phyloP scores from a whole-genome alignment of 495 filamentous ascomycete genomes.

The Neurospora tetraspora region DNA sequence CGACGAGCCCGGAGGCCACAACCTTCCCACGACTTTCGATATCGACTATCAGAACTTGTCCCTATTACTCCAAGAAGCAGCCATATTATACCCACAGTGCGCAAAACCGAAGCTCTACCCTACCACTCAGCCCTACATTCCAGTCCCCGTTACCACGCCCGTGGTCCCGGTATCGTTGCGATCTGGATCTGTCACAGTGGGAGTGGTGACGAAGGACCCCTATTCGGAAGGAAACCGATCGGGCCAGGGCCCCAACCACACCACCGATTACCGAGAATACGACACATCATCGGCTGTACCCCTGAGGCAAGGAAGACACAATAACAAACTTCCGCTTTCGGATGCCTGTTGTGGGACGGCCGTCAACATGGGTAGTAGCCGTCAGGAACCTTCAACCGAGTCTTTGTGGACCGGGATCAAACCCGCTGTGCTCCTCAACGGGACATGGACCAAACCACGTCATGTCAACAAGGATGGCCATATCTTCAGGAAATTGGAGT shows the following conservation, averaged over 20 bases:
- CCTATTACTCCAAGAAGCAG: neutral
- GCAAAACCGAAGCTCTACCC: neutral
- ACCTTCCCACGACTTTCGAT: neutral
- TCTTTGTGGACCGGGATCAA: neutral
- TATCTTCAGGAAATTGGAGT: neutral
- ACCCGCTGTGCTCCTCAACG: neutral
- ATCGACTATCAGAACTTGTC: neutral
- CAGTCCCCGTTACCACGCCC: neutral
- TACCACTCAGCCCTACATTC: neutral
- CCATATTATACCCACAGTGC: neutral
- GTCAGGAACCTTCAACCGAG: neutral
- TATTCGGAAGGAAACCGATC: neutral
- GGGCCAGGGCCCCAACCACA: neutral
- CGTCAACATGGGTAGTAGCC: neutral
- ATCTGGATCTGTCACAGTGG: too few species aligned
- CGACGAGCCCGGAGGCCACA: neutral
- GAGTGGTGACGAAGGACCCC: neutral
- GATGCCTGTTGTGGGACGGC: neutral
- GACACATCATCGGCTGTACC: neutral
- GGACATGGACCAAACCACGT: neutral
- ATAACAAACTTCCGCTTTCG: neutral
- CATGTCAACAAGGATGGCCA: neutral
- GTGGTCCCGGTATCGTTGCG: neutral
- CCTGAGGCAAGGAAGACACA: neutral
- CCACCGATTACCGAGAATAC: neutral